Evolutionary conservation across 805 yeast species (phyloP).

Genomic region (Ogataea polymorpha): DNA sequence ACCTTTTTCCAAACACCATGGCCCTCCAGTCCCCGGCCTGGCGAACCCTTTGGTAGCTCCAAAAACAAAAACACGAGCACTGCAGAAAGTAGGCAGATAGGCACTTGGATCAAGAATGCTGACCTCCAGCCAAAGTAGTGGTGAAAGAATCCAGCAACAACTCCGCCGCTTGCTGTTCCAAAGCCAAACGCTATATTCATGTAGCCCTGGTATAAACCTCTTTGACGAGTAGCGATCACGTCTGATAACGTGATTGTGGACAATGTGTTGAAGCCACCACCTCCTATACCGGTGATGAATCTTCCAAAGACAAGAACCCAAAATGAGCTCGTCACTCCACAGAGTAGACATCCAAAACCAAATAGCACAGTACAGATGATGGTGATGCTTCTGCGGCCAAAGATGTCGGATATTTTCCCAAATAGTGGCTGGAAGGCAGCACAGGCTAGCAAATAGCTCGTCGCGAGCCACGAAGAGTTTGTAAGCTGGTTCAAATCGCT

Average conservation of each 20-base stretch:
- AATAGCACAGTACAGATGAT: slow-evolving; percentile 33
- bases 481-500: slow-evolving; percentile 47
- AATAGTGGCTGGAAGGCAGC: slow-evolving; percentile 53
- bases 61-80: slow-evolving; percentile 37
- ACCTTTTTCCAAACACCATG: slow-evolving; percentile 44
- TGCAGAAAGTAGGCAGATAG: slow-evolving; percentile 45
- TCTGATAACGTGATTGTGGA: slow-evolving; percentile 77
- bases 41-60: slow-evolving; percentile 40
- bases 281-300: slow-evolving; percentile 65
- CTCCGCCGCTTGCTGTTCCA: slow-evolving; percentile 75
- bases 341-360: slow-evolving; percentile 39
- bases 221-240: slow-evolving; percentile 66
- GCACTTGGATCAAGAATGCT: slow-evolving; percentile 53
- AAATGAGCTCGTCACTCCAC: slow-evolving; percentile 40
- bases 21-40: slow-evolving; percentile 52
- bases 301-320: slow-evolving; percentile 52
- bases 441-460: slow-evolving; percentile 40
- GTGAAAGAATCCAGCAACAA: slow-evolving; percentile 57
- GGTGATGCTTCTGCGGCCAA: slow-evolving; percentile 44
- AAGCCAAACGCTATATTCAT: slow-evolving; percentile 72
- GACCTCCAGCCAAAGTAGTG: slow-evolving; percentile 62
- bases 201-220: slow-evolving; percentile 82
- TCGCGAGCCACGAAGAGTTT: slow-evolving; percentile 41
- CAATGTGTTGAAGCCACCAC: slow-evolving; percentile 62
- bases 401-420: slow-evolving; percentile 53